These are phyloP conservation scores for Xylona heveae DNA, from an alignment of 495 filamentous ascomycete genomes.

Conservation along the genomic window DNA sequence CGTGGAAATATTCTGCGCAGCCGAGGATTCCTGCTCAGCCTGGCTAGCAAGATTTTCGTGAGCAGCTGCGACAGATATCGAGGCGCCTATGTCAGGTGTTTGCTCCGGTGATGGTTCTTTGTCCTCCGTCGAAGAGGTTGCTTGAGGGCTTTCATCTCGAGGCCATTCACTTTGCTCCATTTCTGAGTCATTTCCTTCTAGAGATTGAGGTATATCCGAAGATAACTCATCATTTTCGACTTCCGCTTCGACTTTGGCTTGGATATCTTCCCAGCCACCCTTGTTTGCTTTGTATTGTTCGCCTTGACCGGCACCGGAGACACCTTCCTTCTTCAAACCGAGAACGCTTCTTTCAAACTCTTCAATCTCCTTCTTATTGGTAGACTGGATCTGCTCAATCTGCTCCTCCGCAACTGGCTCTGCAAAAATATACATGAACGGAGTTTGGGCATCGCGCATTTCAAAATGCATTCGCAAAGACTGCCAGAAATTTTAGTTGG, in stretches of 20 bases:
- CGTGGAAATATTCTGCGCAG: too few relatives aligned
- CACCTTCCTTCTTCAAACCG: conserved; percentile 19
- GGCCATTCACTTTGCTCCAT: not conserved
- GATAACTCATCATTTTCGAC: conserved; percentile 30
- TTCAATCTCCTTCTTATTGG: conserved; percentile 34
- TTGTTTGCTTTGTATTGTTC: conserved; percentile 1
- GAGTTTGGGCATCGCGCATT: conserved; percentile 32
- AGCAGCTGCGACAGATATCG: too few relatives aligned
- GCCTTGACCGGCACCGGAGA: conserved; percentile 5
- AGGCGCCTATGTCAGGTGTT: too few relatives aligned
- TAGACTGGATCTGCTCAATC: conserved; percentile 51
- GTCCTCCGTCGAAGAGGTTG: conserved; percentile 8
- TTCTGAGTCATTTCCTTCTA: not conserved
- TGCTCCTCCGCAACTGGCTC: conserved; percentile 57
- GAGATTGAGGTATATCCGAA: conserved; percentile 16
- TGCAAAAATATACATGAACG: conserved; percentile 76
- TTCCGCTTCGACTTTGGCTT: conserved; percentile 28
- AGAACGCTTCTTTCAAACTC: conserved; percentile 44
- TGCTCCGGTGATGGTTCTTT: conserved; percentile 9
- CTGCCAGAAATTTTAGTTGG: conserved; percentile 15
- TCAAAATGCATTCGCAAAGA: conserved; percentile 80
- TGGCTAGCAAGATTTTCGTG: too few relatives aligned
- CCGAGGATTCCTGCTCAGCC: too few relatives aligned
- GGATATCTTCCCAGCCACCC: conserved; percentile 29
- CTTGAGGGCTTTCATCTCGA: not conserved